A percentile compares a stretch with the other conserved stretches of the same genome.
Evolutionary conservation across 345 rosid species (phyloP).

Genomic region (Garcia nutans): DNA sequence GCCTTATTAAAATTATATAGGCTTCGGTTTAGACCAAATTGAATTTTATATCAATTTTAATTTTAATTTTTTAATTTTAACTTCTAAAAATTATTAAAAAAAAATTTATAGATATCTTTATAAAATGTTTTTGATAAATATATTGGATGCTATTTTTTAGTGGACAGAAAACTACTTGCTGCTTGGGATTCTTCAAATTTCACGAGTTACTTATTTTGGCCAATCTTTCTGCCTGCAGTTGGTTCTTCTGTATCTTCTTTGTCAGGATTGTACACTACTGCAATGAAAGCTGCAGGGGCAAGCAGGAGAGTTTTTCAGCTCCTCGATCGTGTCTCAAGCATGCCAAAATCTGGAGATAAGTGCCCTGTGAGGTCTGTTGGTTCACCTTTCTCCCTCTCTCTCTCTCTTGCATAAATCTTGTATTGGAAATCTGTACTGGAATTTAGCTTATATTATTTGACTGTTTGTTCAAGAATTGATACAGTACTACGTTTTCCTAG

Average conservation of each 20-base stretch:
- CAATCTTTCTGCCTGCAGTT: constrained; percentile 49
- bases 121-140: too few species aligned
- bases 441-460: not conserved
- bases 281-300: constrained; percentile 99
- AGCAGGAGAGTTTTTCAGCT: constrained; percentile 93
- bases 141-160: not conserved
- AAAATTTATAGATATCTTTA: too few species aligned
- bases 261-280: constrained; percentile 76
- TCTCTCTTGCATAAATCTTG: not conserved
- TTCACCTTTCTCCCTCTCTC: not conserved
- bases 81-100: not conserved
- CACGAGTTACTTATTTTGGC: not conserved
- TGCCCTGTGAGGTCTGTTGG: constrained; percentile 68
- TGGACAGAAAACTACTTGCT: constrained; percentile 2
- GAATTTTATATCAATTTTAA: too few species aligned
- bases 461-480: not conserved
- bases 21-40: too few species aligned
- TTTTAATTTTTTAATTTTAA: too few species aligned
- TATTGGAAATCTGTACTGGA: not conserved
- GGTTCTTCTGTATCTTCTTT: constrained; percentile 82
- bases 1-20: too few species aligned
- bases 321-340: constrained; percentile 76
- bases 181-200: not conserved
- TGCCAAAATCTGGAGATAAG: constrained; percentile 74
- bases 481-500: not conserved